Evolutionary conservation across 2,329 filamentous ascomycete genomes (phyloP).

Genomic region (Paramyrothecium roridum): DNA sequence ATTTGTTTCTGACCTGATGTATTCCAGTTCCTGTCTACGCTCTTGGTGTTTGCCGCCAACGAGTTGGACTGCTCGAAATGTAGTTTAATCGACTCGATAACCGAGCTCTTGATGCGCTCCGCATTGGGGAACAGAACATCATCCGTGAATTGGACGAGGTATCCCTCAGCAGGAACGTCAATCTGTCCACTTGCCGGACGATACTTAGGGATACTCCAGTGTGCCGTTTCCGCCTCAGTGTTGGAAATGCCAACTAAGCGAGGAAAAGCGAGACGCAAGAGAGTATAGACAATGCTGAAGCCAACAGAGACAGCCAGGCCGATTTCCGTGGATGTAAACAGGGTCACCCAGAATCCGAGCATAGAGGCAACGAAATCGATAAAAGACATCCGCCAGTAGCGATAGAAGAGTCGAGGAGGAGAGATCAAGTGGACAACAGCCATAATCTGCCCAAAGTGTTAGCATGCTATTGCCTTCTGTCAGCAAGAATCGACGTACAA

Average conservation of each 20-base stretch:
- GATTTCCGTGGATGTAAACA: conserved; percentile 58
- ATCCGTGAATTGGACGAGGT: conserved; percentile 54
- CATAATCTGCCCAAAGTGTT: conserved; percentile 41
- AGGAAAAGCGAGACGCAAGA: conserved; percentile 57
- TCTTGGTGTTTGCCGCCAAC: conserved; percentile 32
- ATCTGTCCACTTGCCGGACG: conserved; percentile 13
- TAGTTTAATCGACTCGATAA: conserved; percentile 46
- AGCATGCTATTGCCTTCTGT: neutral
- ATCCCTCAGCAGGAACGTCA: conserved; percentile 43
- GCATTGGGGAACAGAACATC: conserved; percentile 62
- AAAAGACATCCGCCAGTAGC: conserved; percentile 62
- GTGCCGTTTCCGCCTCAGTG: conserved; percentile 21
- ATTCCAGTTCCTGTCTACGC: conserved; percentile 49
- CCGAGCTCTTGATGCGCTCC: conserved; percentile 44
- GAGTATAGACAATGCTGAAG: conserved; percentile 61
- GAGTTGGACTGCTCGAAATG: conserved; percentile 36
- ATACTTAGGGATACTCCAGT: conserved; percentile 18
- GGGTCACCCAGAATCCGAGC: conserved; percentile 61
- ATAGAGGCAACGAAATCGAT: conserved; percentile 62
- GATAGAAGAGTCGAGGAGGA: conserved; percentile 55
- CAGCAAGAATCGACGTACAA: conserved; percentile 30
- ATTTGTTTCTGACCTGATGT: conserved; percentile 47
- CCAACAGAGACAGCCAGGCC: conserved; percentile 58
- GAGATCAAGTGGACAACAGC: conserved; percentile 62
- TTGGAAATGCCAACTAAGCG: conserved; percentile 29